A percentile compares a stretch with the other conserved stretches of the same genome.
Evolutionary conservation across 2,329 filamentous ascomycete genomes (phyloP).

Genomic region (Graphilbum ipis-grandicollis): DNA sequence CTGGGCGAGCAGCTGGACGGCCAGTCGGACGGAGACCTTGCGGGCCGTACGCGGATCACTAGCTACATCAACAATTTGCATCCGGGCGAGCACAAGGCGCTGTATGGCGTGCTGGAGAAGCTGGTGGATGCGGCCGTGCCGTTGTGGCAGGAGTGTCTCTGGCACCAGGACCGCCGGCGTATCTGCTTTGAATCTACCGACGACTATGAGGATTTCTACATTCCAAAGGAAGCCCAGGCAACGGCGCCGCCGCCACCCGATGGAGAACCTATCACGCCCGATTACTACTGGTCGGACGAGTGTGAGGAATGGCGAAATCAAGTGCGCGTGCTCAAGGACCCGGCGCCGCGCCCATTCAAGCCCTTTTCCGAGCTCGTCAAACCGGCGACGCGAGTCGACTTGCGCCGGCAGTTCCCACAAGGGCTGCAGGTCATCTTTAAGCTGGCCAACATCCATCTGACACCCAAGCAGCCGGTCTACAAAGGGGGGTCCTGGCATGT

Average conservation of each 20-base stretch:
- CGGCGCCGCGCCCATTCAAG: constrained; percentile 4
- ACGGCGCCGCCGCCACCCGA: no score
- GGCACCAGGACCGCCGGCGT: constrained; percentile 3
- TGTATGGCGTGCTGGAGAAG: constrained; percentile 19
- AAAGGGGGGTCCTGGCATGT: constrained; percentile 14
- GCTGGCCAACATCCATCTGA: constrained; percentile 40
- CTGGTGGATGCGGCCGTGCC: constrained; percentile 20
- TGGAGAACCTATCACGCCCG: no score
- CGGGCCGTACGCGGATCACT: constrained; percentile 12
- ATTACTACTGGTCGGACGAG: constrained; percentile 1
- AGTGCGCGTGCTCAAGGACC: constrained; percentile 3
- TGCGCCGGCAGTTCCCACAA: constrained; percentile 3
- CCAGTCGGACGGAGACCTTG: constrained; percentile 5
- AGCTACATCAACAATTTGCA: constrained; percentile 30
- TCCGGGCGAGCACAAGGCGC: constrained; percentile 14
- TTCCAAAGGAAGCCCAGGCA: no score
- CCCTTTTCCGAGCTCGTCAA: constrained; percentile 2
- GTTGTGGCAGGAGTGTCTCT: constrained; percentile 19
- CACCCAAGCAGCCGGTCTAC: constrained; percentile 34
- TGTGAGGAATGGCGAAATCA: constrained; percentile 3
- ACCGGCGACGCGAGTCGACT: background rate
- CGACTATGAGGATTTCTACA: constrained; percentile 5
- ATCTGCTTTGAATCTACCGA: background rate
- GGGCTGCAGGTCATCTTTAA: constrained; percentile 47
- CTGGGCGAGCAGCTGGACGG: constrained; percentile 13